Percentiles rank a stretch among this genome's conserved stretches.
These are phyloP conservation scores for Dryadomyces quercivorus DNA, from an alignment of 2,329 filamentous ascomycete species.

Conservation along the genomic window DNA sequence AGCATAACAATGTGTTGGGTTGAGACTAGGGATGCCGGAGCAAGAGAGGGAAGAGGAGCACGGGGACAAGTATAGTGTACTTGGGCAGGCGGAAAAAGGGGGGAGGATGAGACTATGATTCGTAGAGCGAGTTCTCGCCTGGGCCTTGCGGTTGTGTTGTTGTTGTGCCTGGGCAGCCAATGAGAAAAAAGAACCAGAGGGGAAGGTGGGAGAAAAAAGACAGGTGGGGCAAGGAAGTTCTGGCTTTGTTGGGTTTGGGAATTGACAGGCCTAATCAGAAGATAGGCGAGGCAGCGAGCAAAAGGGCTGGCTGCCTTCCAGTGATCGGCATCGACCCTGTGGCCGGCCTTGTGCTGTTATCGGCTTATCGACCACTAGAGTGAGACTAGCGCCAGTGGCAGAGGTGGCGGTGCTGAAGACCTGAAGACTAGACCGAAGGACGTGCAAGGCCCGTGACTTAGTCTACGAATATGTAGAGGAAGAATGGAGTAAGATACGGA, in stretches of 20 bases:
- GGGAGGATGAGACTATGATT: too few relatives aligned
- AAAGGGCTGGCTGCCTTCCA: too few relatives aligned
- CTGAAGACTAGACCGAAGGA: too few relatives aligned
- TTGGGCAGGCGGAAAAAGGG: slow-evolving; percentile 23
- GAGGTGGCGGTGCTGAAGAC: not conserved
- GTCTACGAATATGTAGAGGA: too few relatives aligned
- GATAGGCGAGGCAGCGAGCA: not conserved
- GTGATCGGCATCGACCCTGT: not conserved
- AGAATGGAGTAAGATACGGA: too few relatives aligned
- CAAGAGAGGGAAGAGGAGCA: too few relatives aligned
- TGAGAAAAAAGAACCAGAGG: slow-evolving; percentile 24
- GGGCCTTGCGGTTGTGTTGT: slow-evolving; percentile 1
- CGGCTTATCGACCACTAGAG: not conserved
- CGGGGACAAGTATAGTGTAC: not conserved
- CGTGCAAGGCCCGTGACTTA: too few relatives aligned
- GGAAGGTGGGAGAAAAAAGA: not conserved
- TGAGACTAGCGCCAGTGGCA: not conserved
- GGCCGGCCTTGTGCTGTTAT: not conserved
- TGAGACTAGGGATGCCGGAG: too few relatives aligned
- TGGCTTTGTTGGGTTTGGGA: not conserved
- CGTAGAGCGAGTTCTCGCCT: not conserved
- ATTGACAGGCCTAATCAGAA: not conserved
- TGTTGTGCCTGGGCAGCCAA: slow-evolving; percentile 19
- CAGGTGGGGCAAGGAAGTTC: not conserved
- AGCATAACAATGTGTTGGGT: too few relatives aligned